Percentiles rank a stretch among this genome's conserved stretches.
phyloP scores from a whole-genome alignment of 139 green algal genomes.

The Edaphochlamys debaryana region DNA sequence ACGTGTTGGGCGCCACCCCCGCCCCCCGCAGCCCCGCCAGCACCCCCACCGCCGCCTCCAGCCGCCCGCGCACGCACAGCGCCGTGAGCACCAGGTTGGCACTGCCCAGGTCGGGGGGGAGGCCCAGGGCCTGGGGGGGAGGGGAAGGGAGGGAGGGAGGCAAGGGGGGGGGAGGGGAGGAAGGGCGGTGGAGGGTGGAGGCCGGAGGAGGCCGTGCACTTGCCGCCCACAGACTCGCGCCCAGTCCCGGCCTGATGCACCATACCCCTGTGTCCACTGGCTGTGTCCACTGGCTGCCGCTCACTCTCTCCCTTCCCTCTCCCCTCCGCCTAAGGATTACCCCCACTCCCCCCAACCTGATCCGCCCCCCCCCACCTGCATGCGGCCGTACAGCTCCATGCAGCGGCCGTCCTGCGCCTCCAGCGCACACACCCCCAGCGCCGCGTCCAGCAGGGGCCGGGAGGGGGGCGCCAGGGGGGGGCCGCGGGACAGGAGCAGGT shows the following conservation, averaged over 20 bases:
- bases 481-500: conserved; percentile 30
- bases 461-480: not conserved
- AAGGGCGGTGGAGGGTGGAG: too few relatives aligned
- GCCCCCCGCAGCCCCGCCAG: conserved; percentile 4
- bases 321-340: too few relatives aligned
- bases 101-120: not conserved
- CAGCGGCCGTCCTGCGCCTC: conserved; percentile 23
- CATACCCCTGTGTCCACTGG: too few relatives aligned
- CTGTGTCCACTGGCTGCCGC: too few relatives aligned
- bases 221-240: too few relatives aligned
- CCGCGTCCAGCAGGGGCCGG: conserved; percentile 25
- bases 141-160: too few relatives aligned
- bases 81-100: conserved; percentile 41
- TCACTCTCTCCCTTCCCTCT: too few relatives aligned
- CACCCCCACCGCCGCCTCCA: conserved; percentile 34
- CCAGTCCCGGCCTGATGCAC: too few relatives aligned
- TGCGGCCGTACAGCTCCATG: not conserved
- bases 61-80: conserved; percentile 27
- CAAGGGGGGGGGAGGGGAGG: too few relatives aligned
- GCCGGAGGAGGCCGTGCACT: too few relatives aligned
- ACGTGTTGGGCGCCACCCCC: conserved; percentile 38
- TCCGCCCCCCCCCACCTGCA: not conserved
- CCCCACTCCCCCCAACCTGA: too few relatives aligned
- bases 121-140: too few relatives aligned
- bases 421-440: conserved; percentile 4